Conservation (phyloP, 2,329 filamentous ascomycete species). For the Metarhizium humberi region DNA sequence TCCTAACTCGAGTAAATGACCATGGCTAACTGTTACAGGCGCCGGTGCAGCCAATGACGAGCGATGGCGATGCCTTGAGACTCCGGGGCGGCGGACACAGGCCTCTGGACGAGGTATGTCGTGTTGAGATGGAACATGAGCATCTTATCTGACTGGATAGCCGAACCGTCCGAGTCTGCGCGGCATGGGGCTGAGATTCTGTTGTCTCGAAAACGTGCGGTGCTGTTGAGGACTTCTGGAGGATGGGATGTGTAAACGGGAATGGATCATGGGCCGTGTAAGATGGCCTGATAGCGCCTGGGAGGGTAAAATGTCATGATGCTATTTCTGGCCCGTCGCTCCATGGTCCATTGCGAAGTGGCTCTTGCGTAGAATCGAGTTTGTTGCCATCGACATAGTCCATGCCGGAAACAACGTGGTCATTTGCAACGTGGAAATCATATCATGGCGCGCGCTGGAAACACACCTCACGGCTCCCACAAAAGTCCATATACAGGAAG, state of each 20-base stretch:
- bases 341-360: too few relatives aligned
- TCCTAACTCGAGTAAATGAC: background rate
- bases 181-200: background rate
- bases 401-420: too few relatives aligned
- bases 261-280: background rate
- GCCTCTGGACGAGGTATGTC: background rate
- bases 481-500: too few relatives aligned
- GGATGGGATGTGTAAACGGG: background rate
- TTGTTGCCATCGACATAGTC: too few relatives aligned
- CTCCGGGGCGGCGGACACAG: background rate
- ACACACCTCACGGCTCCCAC: too few relatives aligned
- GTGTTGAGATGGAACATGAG: background rate
- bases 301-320: too few relatives aligned
- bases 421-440: too few relatives aligned
- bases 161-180: background rate
- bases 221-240: background rate
- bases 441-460: too few relatives aligned
- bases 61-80: background rate
- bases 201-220: background rate
- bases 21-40: background rate
- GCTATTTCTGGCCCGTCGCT: too few relatives aligned
- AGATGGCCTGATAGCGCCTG: too few relatives aligned
- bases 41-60: background rate
- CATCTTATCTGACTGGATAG: background rate
- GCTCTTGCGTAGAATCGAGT: too few relatives aligned